phyloP scores from a whole-genome alignment of 768 basidiomycete genomes.

The Tricholoma bakamatsutake region DNA sequence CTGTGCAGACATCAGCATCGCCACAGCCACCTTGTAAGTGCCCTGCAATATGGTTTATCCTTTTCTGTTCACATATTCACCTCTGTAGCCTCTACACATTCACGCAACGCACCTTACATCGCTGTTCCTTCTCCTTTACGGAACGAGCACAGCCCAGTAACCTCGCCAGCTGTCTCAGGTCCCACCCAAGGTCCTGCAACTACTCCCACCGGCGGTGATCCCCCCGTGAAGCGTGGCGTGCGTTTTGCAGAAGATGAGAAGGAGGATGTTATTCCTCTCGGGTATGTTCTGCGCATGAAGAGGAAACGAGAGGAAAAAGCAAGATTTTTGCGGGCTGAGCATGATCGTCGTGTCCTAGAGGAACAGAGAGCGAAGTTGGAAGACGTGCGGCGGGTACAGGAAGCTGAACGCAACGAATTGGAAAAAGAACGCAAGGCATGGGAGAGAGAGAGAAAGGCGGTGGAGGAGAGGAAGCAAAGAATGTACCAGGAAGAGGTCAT shows the following conservation, averaged over 20 bases:
- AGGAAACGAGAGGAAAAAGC: slow-evolving; percentile 72
- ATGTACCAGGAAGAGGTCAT: slow-evolving; percentile 53
- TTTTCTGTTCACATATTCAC: slow-evolving; percentile 5
- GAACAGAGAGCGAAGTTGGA: slow-evolving; percentile 42
- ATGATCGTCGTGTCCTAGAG: slow-evolving; percentile 44
- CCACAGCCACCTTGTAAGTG: slow-evolving; percentile 13
- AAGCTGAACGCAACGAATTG: slow-evolving; percentile 40
- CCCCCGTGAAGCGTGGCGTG: slow-evolving; percentile 48
- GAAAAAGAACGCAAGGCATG: slow-evolving; percentile 46
- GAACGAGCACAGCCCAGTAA: slow-evolving; percentile 27
- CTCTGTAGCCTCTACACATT: slow-evolving; percentile 18
- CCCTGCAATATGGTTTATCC: background rate
- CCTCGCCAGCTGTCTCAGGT: slow-evolving; percentile 8
- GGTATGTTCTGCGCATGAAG: slow-evolving; percentile 64
- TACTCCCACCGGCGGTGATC: slow-evolving; percentile 6
- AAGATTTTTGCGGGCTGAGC: slow-evolving; percentile 55
- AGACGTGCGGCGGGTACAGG: slow-evolving; percentile 36
- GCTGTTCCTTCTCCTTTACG: slow-evolving; percentile 47
- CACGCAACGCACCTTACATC: slow-evolving; percentile 30
- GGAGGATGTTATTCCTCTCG: slow-evolving; percentile 64
- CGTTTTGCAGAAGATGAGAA: slow-evolving; percentile 62
- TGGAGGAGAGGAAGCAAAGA: slow-evolving; percentile 48
- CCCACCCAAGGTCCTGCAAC: slow-evolving; percentile 8
- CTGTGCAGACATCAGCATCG: slow-evolving; percentile 3
- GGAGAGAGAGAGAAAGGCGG: slow-evolving; percentile 41